Evolutionary conservation across 768 basidiomycete species (phyloP).

Genomic region (Glaciozyma martinii): DNA sequence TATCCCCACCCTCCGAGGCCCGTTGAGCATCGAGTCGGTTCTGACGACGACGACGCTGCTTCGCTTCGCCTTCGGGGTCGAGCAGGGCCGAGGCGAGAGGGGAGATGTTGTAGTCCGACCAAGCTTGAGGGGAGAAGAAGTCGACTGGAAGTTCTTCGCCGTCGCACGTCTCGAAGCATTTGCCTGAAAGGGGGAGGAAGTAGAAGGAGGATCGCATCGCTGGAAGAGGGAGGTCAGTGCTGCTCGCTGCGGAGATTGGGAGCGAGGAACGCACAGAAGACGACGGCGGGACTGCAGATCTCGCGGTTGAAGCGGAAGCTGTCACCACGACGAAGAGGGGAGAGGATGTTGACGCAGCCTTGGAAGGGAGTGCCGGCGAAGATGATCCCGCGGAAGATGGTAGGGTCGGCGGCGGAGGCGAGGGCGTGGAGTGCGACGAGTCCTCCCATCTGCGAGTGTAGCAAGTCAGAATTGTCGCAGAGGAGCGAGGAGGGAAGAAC

Average conservation of each 20-base stretch:
- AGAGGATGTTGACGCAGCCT: constrained; percentile 26
- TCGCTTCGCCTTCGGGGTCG: background rate
- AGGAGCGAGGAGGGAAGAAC: background rate
- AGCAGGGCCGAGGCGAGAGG: background rate
- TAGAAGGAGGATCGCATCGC: constrained; percentile 23
- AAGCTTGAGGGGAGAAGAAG: constrained; percentile 22
- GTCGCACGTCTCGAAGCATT: constrained; percentile 25
- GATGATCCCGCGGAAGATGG: constrained; percentile 26
- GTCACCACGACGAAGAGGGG: constrained; percentile 18
- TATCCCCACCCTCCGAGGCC: background rate
- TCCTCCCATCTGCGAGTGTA: constrained; percentile 23
- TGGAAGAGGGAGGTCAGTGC: background rate
- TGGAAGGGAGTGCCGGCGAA: constrained; percentile 28
- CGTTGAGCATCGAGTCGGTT: background rate
- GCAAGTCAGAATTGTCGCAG: background rate
- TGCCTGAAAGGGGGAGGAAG: constrained; percentile 8
- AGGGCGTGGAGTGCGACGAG: constrained; percentile 31
- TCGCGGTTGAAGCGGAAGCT: constrained; percentile 1
- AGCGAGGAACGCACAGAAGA: background rate
- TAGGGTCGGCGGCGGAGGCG: constrained; percentile 17
- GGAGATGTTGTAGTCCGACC: constrained; percentile 2
- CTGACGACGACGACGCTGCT: background rate
- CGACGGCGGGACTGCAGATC: constrained; percentile 10
- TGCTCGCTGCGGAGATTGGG: background rate
- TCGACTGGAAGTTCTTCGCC: constrained; percentile 20